These are phyloP conservation scores for Camelina neglecta DNA, from an alignment of 345 rosid species.

Conservation along the genomic window DNA sequence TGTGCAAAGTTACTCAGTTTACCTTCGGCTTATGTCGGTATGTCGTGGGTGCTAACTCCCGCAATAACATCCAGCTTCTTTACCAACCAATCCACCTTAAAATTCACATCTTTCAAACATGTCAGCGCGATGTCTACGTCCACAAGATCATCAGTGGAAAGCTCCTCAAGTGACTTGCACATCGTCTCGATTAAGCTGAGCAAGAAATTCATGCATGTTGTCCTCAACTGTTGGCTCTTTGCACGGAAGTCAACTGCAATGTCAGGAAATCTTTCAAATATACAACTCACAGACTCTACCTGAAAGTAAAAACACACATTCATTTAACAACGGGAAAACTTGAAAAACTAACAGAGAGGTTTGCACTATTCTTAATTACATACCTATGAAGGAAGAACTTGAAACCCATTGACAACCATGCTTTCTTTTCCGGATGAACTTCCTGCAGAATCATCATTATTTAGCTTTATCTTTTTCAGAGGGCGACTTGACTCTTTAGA, in stretches of 20 bases:
- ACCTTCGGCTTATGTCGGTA: too few relatives aligned
- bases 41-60: too few relatives aligned
- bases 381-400: too few relatives aligned
- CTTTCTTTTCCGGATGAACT: too few relatives aligned
- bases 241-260: neutral
- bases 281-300: neutral
- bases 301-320: neutral
- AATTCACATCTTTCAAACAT: neutral
- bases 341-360: too few relatives aligned
- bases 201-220: neutral
- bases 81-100: neutral
- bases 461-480: too few relatives aligned
- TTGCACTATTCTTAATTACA: too few relatives aligned
- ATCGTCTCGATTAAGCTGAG: neutral
- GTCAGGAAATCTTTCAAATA: constrained; percentile 27
- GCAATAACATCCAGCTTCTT: neutral
- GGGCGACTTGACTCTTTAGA: too few relatives aligned
- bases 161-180: neutral
- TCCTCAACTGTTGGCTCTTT: neutral
- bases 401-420: too few relatives aligned
- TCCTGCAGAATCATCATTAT: too few relatives aligned
- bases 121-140: neutral
- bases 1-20: too few relatives aligned
- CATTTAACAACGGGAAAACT: neutral
- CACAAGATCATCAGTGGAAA: neutral